These are phyloP conservation scores for Petunia hybrid DNA, from an alignment of 305 asterid species.

Conservation along the genomic window DNA sequence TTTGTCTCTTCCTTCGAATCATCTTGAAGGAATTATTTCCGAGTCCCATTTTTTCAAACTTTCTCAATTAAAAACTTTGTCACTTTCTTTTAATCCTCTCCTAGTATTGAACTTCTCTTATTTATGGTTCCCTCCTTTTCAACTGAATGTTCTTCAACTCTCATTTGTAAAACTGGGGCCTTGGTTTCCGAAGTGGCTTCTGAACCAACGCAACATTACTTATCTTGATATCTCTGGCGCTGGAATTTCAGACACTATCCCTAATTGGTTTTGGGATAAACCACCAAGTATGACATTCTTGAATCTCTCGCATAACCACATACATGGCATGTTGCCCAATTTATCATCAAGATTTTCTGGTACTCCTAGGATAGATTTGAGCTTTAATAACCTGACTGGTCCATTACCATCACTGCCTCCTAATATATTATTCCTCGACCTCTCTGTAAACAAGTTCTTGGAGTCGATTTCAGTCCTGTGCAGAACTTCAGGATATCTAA, in stretches of 20 bases:
- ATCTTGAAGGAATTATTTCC: constrained; percentile 16
- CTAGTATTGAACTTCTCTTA: constrained; percentile 37
- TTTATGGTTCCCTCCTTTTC: no score
- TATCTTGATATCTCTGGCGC: constrained; percentile 35
- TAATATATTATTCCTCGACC: neutral
- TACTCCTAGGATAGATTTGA: constrained; percentile 24
- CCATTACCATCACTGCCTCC: constrained; percentile 28
- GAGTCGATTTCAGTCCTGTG: constrained; percentile 13
- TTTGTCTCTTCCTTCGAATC: constrained; percentile 19
- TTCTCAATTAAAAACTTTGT: neutral
- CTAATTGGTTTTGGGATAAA: constrained; percentile 34
- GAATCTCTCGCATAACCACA: constrained; percentile 33
- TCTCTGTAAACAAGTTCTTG: constrained; percentile 34
- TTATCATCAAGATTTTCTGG: constrained; percentile 18
- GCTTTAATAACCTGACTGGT: constrained; percentile 38
- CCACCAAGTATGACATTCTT: constrained; percentile 16
- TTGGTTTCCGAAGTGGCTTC: no score
- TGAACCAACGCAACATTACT: neutral
- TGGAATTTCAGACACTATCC: constrained; percentile 36
- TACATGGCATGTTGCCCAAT: constrained; percentile 36
- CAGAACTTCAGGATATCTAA: neutral
- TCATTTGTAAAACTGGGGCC: no score
- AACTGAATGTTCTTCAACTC: no score
- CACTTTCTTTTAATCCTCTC: no score
- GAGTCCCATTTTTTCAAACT: constrained; percentile 31